A percentile compares a stretch with the other conserved stretches of the same genome.
Evolutionary conservation across 371 early-diverging fungal species (phyloP).

Genomic region (Mucor circinelloides): DNA sequence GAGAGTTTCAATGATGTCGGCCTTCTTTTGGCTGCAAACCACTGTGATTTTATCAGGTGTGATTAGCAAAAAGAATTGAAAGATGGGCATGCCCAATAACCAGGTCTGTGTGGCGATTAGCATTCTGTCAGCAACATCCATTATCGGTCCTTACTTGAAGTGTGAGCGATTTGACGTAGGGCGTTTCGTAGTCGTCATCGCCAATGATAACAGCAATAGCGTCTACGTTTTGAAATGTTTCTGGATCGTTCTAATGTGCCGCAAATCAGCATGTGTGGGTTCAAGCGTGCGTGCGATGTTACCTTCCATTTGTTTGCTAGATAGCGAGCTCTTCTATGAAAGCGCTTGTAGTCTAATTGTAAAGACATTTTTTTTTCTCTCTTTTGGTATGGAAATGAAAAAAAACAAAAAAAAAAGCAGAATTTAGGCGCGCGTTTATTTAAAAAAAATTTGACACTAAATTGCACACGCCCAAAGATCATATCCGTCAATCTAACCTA

Average conservation of each 20-base stretch:
- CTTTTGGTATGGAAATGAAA: not conserved
- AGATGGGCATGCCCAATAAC: constrained; percentile 94
- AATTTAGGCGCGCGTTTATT: not conserved
- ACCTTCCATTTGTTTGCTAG: constrained; percentile 64
- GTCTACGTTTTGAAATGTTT: constrained; percentile 60
- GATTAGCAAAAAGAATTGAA: constrained; percentile 83
- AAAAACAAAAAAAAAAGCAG: not conserved
- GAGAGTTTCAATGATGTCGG: constrained; percentile 41
- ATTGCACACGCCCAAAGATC: too few relatives aligned
- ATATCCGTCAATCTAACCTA: too few relatives aligned
- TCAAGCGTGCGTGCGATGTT: constrained; percentile 12
- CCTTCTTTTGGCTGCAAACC: constrained; percentile 83
- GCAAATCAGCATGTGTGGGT: constrained; percentile 1
- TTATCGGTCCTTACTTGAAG: constrained; percentile 49
- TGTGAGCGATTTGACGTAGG: constrained; percentile 71
- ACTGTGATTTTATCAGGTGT: constrained; percentile 78
- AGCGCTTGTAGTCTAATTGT: constrained; percentile 61
- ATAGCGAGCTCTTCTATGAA: constrained; percentile 61
- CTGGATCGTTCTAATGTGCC: constrained; percentile 22
- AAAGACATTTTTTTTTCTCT: constrained; percentile 24
- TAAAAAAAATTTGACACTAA: constrained; percentile 1
- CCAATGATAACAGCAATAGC: constrained; percentile 68
- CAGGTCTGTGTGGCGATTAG: constrained; percentile 67
- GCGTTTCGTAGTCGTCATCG: constrained; percentile 65
- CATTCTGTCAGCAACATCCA: not conserved